These are phyloP conservation scores for Aegilops bicornis DNA, from an alignment of 176 grass and related monocot genomes.

Conservation along the genomic window DNA sequence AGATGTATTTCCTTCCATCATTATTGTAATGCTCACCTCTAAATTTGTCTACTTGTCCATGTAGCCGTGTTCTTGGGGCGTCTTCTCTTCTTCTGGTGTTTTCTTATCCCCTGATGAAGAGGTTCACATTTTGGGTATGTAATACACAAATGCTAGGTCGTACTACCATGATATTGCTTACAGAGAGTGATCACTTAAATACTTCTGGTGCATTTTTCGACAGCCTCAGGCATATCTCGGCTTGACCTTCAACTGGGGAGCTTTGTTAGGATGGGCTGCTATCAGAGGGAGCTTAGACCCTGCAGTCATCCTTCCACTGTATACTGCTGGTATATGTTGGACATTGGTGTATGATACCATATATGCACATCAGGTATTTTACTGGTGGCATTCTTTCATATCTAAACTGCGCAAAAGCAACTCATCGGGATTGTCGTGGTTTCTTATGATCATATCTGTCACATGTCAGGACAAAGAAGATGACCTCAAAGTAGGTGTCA, in stretches of 20 bases:
- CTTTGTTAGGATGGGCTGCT: conserved; percentile 89
- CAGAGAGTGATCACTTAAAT: not conserved
- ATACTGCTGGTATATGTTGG: conserved; percentile 84
- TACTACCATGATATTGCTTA: not conserved
- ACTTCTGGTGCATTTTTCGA: conserved; percentile 6
- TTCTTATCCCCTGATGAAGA: conserved; percentile 94
- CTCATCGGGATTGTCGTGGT: not conserved
- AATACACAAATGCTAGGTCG: not conserved
- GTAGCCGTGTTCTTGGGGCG: conserved; percentile 74
- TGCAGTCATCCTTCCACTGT: conserved; percentile 69
- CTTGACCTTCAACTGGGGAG: conserved; percentile 94
- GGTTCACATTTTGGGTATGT: conserved; percentile 86
- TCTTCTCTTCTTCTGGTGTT: conserved; percentile 79
- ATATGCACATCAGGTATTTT: conserved; percentile 83
- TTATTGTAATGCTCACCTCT: not conserved
- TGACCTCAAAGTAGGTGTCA: conserved; percentile 77
- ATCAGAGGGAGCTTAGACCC: conserved; percentile 69
- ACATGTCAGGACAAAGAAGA: conserved; percentile 81
- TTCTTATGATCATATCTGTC: not conserved
- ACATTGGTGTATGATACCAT: conserved; percentile 93
- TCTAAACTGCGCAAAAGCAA: not conserved
- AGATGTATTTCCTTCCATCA: not conserved
- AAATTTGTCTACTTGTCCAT: conserved; percentile 19
- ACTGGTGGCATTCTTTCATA: not conserved
- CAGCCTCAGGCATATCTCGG: conserved; percentile 94